These are phyloP conservation scores for Neofusicoccum umdonicola DNA, from an alignment of 2,329 filamentous ascomycete genomes.

Conservation along the genomic window DNA sequence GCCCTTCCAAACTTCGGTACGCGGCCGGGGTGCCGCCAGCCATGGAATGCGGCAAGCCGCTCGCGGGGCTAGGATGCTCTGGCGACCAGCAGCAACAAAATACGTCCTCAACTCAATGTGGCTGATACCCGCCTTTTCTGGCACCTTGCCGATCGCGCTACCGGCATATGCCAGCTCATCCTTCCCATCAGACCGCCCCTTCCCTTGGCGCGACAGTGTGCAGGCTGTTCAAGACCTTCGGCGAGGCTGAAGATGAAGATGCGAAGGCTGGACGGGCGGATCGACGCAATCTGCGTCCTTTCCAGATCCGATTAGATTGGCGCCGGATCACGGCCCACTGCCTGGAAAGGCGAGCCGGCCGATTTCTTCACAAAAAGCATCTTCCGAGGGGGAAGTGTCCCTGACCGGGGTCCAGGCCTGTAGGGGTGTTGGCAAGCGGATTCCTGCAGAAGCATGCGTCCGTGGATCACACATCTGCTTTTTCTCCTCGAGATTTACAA, in stretches of 20 bases:
- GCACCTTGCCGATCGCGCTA: conserved; percentile 11
- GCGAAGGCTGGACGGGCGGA: neutral
- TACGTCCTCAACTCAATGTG: conserved; percentile 1
- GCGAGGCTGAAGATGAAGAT: conserved; percentile 16
- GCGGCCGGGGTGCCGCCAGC: neutral
- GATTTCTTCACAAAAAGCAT: conserved; percentile 17
- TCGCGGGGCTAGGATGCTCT: conserved; percentile 2
- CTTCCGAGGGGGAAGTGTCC: neutral
- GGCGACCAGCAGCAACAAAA: neutral
- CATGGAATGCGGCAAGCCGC: neutral
- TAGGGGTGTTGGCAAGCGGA: conserved; percentile 10
- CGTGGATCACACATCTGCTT: conserved; percentile 12
- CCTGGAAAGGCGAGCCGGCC: conserved; percentile 2
- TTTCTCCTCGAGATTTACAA: conserved; percentile 9
- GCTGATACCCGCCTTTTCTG: conserved; percentile 8
- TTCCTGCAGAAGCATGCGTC: conserved; percentile 11
- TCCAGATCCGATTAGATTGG: conserved; percentile 15
- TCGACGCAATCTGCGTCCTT: conserved; percentile 11
- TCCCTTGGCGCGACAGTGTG: neutral
- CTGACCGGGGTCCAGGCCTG: conserved; percentile 4
- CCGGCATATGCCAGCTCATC: conserved; percentile 10
- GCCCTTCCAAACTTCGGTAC: conserved; percentile 4
- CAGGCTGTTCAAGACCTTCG: neutral
- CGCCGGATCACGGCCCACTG: neutral
- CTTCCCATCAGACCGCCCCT: conserved; percentile 4